Base-by-base conservation (phyloP, 495 filamentous ascomycete species). In the Tetracladium setigerum region DNA sequence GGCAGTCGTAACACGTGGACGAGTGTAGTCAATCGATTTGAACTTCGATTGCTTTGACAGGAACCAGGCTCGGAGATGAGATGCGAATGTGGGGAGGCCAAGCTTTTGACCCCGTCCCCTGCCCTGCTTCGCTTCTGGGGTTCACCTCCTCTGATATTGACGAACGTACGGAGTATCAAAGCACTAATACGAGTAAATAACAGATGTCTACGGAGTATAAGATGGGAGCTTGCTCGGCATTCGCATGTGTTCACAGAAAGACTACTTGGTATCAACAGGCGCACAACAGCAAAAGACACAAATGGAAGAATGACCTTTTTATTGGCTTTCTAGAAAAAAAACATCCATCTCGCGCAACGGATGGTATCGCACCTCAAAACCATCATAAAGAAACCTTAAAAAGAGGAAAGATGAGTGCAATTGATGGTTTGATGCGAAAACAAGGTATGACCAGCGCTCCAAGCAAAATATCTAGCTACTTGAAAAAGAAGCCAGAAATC, bases 361-460 rank as follows among this genome's bases (percentile, higher is more conserved):
- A 58, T 41, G 45, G 30, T 27, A 43, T 44, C 27, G 14, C 50
- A 53, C 46, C 41, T 45, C 43, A 33, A 48, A 50, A 51, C 41
- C 41, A 59, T 41, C 22, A 48, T n/a, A 38, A 9, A 41, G 35
- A 19, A 46, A 54, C 46, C 46, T 43, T 34, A 40, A 48, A 40
- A 40, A 32, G 40, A 43, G 47, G 50, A 49, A 52, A 55, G 31
- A 44, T 58, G 46, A 47, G 51, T 54, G 49, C 51, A 46, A 54
- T 59, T 44, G 32, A 48, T 50, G 54, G 48, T 54, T 53, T 34
- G 51, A 54, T 59, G 41, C 52, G 52, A 49, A 41, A 39, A 55
- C 42, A 58, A 50, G 34, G 47, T 46, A 44, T 55, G 40, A 43
- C 42, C 52, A 36, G 32, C 38, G 46, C 48, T 55, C 46, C 47